phyloP scores from a whole-genome alignment of 768 basidiomycete species.

The Amanita inopinata region DNA sequence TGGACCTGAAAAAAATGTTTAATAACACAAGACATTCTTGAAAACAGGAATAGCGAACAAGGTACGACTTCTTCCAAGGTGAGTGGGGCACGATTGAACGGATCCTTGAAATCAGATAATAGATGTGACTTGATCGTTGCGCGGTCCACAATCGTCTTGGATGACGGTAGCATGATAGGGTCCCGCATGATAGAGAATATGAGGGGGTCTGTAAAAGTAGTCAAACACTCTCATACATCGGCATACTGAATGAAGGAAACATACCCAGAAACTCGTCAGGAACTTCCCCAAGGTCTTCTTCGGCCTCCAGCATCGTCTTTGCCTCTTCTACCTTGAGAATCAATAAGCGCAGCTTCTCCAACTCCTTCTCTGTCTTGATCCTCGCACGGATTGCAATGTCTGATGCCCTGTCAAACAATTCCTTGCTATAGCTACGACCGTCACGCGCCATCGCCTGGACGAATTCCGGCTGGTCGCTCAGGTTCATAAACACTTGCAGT shows the following conservation, averaged over 20 bases:
- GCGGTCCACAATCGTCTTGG: conserved; percentile 69
- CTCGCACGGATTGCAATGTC: conserved; percentile 47
- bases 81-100: conserved; percentile 88
- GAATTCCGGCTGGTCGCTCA: conserved; percentile 74
- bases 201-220: conserved; percentile 54
- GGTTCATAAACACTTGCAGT: conserved; percentile 82
- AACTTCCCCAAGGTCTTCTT: conserved; percentile 85
- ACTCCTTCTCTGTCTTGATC: conserved; percentile 72
- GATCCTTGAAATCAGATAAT: conserved; percentile 85
- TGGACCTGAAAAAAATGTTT: conserved; percentile 30
- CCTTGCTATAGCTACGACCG: conserved; percentile 82
- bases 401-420: conserved; percentile 74
- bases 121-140: conserved; percentile 93
- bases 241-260: conserved; percentile 15
- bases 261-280: conserved; percentile 93
- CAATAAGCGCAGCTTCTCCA: conserved; percentile 60
- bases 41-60: conserved; percentile 33
- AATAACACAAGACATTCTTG: conserved; percentile 10
- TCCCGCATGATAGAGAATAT: conserved; percentile 93
- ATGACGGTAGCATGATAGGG: conserved; percentile 85
- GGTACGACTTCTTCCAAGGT: conserved; percentile 71
- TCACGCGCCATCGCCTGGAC: conserved; percentile 85
- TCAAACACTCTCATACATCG: conserved; percentile 8
- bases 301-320: conserved; percentile 71
- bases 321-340: conserved; percentile 77